These are phyloP conservation scores for Botrytis elliptica DNA, from an alignment of 2,329 filamentous ascomycete genomes.

Conservation along the genomic window DNA sequence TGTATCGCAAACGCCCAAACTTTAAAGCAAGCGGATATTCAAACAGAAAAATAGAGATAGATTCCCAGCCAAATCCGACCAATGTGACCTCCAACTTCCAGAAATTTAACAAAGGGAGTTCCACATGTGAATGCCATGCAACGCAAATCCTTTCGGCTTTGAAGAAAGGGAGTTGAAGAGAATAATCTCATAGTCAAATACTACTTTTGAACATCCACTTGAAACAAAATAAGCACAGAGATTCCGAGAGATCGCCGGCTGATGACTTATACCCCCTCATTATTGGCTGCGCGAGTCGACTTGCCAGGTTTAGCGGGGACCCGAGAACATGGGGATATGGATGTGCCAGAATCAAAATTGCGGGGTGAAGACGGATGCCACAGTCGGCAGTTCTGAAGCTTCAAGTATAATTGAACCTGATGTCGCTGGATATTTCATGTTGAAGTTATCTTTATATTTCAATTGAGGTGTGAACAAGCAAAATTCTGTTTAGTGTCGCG, in stretches of 20 bases:
- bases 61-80: background rate
- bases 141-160: constrained; percentile 4
- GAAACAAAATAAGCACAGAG: background rate
- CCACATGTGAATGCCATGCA: constrained; percentile 1
- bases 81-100: background rate
- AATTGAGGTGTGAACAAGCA: background rate
- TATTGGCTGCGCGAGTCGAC: background rate
- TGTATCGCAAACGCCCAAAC: background rate
- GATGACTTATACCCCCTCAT: background rate
- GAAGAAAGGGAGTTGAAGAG: constrained; percentile 12
- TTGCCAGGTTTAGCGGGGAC: background rate
- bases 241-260: constrained; percentile 19
- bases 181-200: background rate
- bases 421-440: constrained; percentile 1
- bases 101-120: background rate
- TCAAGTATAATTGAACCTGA: constrained; percentile 17
- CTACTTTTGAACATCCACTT: background rate
- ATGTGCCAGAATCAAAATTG: constrained; percentile 2
- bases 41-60: background rate
- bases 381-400: constrained; percentile 4
- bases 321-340: background rate
- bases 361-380: constrained; percentile 11
- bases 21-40: background rate
- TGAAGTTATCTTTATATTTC: background rate
- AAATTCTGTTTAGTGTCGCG: background rate